Evolutionary conservation across 495 filamentous ascomycete genomes (phyloP).

Genomic region (Neurospora discreta): DNA sequence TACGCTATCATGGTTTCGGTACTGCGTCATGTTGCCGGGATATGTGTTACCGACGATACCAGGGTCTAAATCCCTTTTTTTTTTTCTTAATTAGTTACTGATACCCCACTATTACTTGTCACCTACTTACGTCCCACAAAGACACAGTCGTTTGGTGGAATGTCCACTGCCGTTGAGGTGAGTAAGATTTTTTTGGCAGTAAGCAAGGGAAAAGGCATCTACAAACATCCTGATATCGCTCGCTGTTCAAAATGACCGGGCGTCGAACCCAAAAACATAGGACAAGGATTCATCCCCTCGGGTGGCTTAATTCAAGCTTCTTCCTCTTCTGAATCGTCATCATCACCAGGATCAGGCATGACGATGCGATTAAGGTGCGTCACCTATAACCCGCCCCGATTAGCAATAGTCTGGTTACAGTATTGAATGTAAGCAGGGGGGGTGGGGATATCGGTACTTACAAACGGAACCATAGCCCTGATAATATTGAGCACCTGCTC

Average conservation of each 20-base stretch:
- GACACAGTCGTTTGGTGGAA: not conserved
- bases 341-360: slow-evolving; percentile 47
- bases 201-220: not conserved
- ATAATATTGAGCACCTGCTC: slow-evolving; percentile 25
- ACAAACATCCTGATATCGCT: not conserved
- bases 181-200: not conserved
- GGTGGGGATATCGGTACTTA: slow-evolving; percentile 29
- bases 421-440: slow-evolving; percentile 3
- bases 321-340: slow-evolving; percentile 23
- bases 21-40: not conserved
- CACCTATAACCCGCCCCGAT: slow-evolving; percentile 26
- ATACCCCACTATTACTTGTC: slow-evolving; percentile 8
- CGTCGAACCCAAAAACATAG: not conserved
- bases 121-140: slow-evolving; percentile 4
- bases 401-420: not conserved
- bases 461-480: slow-evolving; percentile 48
- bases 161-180: not conserved
- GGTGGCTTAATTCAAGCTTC: slow-evolving; percentile 4
- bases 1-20: slow-evolving; percentile 2
- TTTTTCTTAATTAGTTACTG: not conserved
- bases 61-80: not conserved
- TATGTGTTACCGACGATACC: slow-evolving; percentile 7
- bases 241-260: not conserved
- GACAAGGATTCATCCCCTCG: not conserved
- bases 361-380: slow-evolving; percentile 52